phyloP scores from a whole-genome alignment of 1,139 yeast species.

The Wickerhamomyces sp. region DNA sequence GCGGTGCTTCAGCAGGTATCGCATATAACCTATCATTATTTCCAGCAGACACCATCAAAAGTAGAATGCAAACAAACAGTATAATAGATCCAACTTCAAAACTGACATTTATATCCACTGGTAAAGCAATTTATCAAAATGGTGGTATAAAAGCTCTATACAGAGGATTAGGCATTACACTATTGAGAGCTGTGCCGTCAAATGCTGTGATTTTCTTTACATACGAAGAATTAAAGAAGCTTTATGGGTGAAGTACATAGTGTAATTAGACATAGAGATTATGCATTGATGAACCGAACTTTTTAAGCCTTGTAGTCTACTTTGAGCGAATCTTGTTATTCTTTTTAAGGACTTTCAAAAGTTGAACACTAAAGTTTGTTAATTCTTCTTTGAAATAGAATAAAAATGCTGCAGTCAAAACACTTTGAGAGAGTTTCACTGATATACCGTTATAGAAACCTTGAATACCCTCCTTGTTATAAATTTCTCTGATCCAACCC shows the following conservation, averaged over 20 bases:
- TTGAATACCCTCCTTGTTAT: conserved; percentile 60
- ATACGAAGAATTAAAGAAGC: conserved; percentile 61
- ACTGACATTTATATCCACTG: conserved; percentile 32
- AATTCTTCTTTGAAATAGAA: conserved; percentile 90
- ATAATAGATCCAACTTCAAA: conserved; percentile 24
- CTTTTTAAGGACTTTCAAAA: conserved; percentile 33
- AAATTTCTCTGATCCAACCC: conserved; percentile 39
- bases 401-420: conserved; percentile 83
- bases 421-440: conserved; percentile 78
- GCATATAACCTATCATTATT: conserved; percentile 74
- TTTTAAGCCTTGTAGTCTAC: too few species aligned
- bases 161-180: conserved; percentile 81
- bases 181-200: conserved; percentile 81
- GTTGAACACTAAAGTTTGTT: conserved; percentile 44
- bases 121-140: conserved; percentile 34
- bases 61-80: conserved; percentile 73
- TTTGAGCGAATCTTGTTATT: neutral
- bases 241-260: conserved; percentile 18
- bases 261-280: neutral
- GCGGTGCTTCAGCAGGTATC: conserved; percentile 89
- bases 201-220: conserved; percentile 81
- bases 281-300: too few species aligned
- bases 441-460: conserved; percentile 81
- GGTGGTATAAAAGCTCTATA: conserved; percentile 65
- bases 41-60: conserved; percentile 90